phyloP scores from a whole-genome alignment of 257 asterid genomes.

The Hygrophila difformis region DNA sequence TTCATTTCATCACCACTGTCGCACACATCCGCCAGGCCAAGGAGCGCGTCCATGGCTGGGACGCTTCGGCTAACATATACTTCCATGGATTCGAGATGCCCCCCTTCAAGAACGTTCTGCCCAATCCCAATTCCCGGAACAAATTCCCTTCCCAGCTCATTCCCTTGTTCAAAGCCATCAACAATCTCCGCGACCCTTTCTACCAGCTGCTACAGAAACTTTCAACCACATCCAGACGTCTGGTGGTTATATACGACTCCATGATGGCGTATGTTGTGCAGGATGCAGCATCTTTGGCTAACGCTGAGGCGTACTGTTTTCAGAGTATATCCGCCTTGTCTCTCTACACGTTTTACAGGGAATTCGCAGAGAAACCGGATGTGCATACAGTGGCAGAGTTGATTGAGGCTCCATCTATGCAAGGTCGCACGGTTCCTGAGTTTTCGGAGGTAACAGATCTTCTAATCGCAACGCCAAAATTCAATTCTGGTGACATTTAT shows the following conservation, averaged over 20 bases:
- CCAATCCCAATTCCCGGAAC: constrained; percentile 39
- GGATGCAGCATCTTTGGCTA: constrained; percentile 28
- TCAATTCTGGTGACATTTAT: constrained; percentile 17
- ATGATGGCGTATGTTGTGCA: constrained; percentile 39
- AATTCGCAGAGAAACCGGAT: constrained; percentile 18
- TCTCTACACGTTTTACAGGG: constrained; percentile 9
- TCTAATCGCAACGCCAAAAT: neutral
- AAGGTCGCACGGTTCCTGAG: constrained; percentile 14
- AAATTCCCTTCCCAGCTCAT: constrained; percentile 18
- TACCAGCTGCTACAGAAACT: constrained; percentile 14
- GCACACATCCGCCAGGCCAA: constrained; percentile 41
- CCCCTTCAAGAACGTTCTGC: constrained; percentile 21
- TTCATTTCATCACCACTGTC: constrained; percentile 26
- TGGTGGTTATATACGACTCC: constrained; percentile 38
- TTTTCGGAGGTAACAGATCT: neutral
- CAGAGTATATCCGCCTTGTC: constrained; percentile 26
- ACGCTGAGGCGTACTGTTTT: constrained; percentile 38
- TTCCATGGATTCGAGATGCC: constrained; percentile 28
- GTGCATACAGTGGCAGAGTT: constrained; percentile 5
- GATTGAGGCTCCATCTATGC: constrained; percentile 16
- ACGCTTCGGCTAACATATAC: constrained; percentile 3
- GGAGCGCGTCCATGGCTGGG: constrained; percentile 13
- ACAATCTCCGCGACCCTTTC: constrained; percentile 31
- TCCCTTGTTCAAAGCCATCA: constrained; percentile 27
- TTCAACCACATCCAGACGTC: constrained; percentile 8